Percentiles rank a stretch among this genome's conserved stretches.
Conservation (phyloP, 805 yeast genomes). For the Saccharomycopsis malanga region DNA sequence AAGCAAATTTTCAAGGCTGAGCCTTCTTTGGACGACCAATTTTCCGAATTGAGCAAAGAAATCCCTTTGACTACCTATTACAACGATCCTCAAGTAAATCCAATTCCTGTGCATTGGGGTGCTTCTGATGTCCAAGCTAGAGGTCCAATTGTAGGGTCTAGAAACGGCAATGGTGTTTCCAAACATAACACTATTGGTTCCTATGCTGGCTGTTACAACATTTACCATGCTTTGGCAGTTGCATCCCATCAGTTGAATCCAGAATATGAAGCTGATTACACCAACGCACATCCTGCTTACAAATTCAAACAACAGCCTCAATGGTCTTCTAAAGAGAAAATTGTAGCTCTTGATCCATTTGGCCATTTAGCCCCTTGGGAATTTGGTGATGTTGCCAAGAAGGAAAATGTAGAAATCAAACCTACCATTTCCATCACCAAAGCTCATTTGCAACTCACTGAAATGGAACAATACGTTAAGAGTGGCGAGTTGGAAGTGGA, state of each 20-base stretch:
- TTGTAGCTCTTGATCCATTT: conserved; percentile 59
- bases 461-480: conserved; percentile 49
- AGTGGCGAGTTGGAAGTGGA: conserved; percentile 49
- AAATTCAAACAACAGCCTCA: conserved; percentile 46
- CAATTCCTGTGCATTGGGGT: conserved; percentile 50
- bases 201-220: conserved; percentile 55
- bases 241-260: conserved; percentile 51
- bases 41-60: conserved; percentile 20
- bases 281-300: conserved; percentile 58
- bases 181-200: conserved; percentile 62
- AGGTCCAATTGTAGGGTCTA: conserved; percentile 53
- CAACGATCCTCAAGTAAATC: conserved; percentile 41
- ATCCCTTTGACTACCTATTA: conserved; percentile 48
- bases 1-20: conserved; percentile 6
- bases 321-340: conserved; percentile 50
- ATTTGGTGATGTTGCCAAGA: conserved; percentile 37
- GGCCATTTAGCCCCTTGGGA: conserved; percentile 63
- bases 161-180: conserved; percentile 40
- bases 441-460: conserved; percentile 55
- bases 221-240: conserved; percentile 59
- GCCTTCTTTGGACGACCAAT: conserved; percentile 19
- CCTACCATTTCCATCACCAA: conserved; percentile 64
- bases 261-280: conserved; percentile 49
- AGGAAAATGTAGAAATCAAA: conserved; percentile 47
- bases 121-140: conserved; percentile 39